Percentiles rank a stretch among this genome's conserved stretches.
Evolutionary conservation across 129 eudicot genomes (phyloP).

Genomic region (Scalesia atractyloides): DNA sequence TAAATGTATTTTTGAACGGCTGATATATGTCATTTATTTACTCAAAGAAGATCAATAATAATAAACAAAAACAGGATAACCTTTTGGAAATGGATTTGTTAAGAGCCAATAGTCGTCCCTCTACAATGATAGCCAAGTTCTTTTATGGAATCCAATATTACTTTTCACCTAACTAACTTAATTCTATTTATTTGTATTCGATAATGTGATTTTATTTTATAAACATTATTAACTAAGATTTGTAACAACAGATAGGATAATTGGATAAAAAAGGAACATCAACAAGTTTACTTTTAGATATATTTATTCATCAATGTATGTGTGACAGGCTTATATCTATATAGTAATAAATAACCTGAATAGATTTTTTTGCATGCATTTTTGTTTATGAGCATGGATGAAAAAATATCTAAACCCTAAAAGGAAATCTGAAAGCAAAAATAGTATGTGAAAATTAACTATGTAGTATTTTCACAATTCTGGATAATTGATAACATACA

Average conservation of each 20-base stretch:
- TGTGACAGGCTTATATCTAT: no score
- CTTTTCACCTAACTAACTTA: constrained; percentile 10
- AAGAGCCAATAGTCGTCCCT: constrained; percentile 43
- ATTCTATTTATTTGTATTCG: neutral
- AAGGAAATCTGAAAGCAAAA: no score
- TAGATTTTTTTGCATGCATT: no score
- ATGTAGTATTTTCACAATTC: no score
- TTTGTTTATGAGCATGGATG: no score
- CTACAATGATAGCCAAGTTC: neutral
- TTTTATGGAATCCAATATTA: neutral
- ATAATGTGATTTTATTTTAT: neutral
- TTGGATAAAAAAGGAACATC: no score
- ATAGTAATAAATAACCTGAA: no score
- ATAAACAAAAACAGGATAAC: constrained; percentile 3
- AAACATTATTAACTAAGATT: neutral
- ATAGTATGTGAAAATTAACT: no score
- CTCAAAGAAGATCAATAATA: neutral
- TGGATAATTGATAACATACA: no score
- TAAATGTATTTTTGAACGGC: neutral
- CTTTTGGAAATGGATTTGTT: constrained; percentile 18
- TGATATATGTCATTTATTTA: neutral
- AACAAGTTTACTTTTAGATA: no score
- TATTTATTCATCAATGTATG: no score
- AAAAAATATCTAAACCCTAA: no score
- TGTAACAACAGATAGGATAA: neutral